Evolutionary conservation across 495 filamentous ascomycete species (phyloP).

Genomic region (Coniosporium apollinis): DNA sequence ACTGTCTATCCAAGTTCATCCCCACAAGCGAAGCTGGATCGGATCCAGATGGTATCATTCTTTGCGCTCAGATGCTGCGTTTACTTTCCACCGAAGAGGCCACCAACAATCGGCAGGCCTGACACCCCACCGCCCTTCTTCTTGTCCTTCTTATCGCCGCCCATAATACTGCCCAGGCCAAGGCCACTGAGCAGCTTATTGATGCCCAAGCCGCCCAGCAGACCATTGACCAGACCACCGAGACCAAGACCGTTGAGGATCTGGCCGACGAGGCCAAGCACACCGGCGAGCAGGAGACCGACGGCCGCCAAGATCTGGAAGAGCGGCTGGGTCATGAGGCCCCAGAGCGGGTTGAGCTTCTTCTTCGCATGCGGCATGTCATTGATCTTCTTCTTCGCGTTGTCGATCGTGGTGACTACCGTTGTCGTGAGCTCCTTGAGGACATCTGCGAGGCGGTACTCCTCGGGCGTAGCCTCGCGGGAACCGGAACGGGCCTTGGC

Average conservation of each 20-base stretch:
- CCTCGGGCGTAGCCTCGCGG: conserved; percentile 72
- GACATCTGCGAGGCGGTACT: conserved; percentile 67
- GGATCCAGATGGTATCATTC: too few species aligned
- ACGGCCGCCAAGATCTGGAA: conserved; percentile 91
- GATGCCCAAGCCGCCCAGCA: conserved; percentile 67
- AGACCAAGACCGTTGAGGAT: conserved; percentile 72
- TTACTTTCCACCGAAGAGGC: conserved; percentile 24
- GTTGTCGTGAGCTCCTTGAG: conserved; percentile 57
- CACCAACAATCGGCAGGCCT: conserved; percentile 23
- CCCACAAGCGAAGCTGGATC: too few species aligned
- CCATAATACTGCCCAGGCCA: conserved; percentile 48
- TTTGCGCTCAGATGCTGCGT: too few species aligned
- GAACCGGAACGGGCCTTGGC: conserved; percentile 69
- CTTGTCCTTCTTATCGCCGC: conserved; percentile 29
- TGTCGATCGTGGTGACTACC: conserved; percentile 62
- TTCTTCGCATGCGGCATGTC: conserved; percentile 93
- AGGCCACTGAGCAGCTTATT: conserved; percentile 59
- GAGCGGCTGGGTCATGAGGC: conserved; percentile 61
- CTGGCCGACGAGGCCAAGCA: conserved; percentile 65
- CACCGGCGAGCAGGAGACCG: conserved; percentile 66
- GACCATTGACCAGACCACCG: conserved; percentile 58
- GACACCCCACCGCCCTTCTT: conserved; percentile 15
- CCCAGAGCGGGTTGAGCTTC: conserved; percentile 79
- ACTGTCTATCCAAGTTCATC: too few species aligned
- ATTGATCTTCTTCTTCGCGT: conserved; percentile 67